These are phyloP conservation scores for Tubosaeta brunneosetosa DNA, from an alignment of 768 basidiomycete species.

Conservation along the genomic window DNA sequence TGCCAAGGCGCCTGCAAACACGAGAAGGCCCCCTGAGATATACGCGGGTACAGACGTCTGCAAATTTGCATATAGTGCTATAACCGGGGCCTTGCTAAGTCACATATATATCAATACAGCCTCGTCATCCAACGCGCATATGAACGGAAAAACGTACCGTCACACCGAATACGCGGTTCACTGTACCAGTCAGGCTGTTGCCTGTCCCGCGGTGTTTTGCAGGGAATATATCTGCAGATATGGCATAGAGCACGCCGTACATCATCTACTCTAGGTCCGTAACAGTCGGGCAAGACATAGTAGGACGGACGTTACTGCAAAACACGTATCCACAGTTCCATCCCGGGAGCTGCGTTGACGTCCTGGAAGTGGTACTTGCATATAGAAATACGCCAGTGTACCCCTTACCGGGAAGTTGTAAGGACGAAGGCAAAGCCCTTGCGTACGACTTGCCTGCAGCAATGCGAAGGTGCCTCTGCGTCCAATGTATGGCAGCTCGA, in stretches of 20 bases:
- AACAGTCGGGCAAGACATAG: neutral
- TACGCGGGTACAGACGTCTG: slow-evolving; percentile 66
- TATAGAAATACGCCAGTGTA: slow-evolving; percentile 74
- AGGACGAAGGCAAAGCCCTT: slow-evolving; percentile 25
- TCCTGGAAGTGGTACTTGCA: slow-evolving; percentile 55
- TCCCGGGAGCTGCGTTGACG: slow-evolving; percentile 61
- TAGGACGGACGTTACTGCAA: slow-evolving; percentile 46
- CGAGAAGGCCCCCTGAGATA: slow-evolving; percentile 59
- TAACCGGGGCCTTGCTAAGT: slow-evolving; percentile 54
- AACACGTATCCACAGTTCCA: slow-evolving; percentile 81
- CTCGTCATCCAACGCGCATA: neutral
- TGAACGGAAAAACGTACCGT: slow-evolving; percentile 42
- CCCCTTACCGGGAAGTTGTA: slow-evolving; percentile 47
- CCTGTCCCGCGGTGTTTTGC: slow-evolving; percentile 73
- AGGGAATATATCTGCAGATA: slow-evolving; percentile 67
- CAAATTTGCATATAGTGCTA: slow-evolving; percentile 65
- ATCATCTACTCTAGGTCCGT: slow-evolving; percentile 43
- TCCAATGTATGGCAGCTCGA: slow-evolving; percentile 61
- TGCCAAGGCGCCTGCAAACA: slow-evolving; percentile 55
- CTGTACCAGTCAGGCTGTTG: slow-evolving; percentile 58
- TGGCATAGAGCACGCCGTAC: slow-evolving; percentile 71
- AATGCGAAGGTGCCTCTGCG: slow-evolving; percentile 60
- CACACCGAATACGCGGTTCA: slow-evolving; percentile 62
- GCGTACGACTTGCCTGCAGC: slow-evolving; percentile 49
- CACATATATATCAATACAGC: neutral